Conservation (phyloP, 176 grass and related monocot species). For the Cymbopogon citratus region DNA sequence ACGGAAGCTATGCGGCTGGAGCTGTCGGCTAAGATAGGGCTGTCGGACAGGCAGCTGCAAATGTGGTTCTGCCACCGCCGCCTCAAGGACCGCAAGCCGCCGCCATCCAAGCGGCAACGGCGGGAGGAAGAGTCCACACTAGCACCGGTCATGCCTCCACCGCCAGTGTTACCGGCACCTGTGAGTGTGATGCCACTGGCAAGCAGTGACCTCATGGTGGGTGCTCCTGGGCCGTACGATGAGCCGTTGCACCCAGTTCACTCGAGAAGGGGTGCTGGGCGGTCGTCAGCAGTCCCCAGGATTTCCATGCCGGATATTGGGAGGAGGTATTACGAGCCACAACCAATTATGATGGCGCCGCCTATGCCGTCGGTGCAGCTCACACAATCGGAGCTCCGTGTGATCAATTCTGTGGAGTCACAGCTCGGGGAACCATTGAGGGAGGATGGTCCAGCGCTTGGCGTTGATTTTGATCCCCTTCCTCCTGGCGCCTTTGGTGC, state of each 20-base stretch:
- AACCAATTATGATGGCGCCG: conserved; percentile 32
- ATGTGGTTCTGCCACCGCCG: conserved; percentile 99
- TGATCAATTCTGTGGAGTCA: conserved; percentile 62
- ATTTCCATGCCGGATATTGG: conserved; percentile 46
- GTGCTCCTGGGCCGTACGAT: conserved; percentile 18
- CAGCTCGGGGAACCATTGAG: conserved; percentile 78
- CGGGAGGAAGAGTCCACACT: conserved; percentile 43
- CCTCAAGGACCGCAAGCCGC: conserved; percentile 91
- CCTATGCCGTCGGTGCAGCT: conserved; percentile 34
- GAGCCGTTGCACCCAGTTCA: conserved; percentile 25
- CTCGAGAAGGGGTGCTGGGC: conserved; percentile 31
- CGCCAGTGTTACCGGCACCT: conserved; percentile 27
- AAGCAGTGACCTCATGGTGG: conserved; percentile 32
- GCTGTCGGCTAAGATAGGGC: conserved; percentile 74
- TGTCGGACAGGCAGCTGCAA: conserved; percentile 90
- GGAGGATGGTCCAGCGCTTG: conserved; percentile 83
- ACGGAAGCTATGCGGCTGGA: conserved; percentile 68
- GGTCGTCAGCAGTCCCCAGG: conserved; percentile 64
- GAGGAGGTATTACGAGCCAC: conserved; percentile 65
- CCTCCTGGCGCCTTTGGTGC: conserved; percentile 95
- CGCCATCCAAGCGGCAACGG: conserved; percentile 44
- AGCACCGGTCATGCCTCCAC: conserved; percentile 12
- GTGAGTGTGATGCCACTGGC: conserved; percentile 27
- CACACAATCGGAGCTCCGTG: conserved; percentile 32
- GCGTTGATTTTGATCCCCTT: conserved; percentile 73